phyloP scores from a whole-genome alignment of 164 flowering plant genomes.

The Platanus orientalis region DNA sequence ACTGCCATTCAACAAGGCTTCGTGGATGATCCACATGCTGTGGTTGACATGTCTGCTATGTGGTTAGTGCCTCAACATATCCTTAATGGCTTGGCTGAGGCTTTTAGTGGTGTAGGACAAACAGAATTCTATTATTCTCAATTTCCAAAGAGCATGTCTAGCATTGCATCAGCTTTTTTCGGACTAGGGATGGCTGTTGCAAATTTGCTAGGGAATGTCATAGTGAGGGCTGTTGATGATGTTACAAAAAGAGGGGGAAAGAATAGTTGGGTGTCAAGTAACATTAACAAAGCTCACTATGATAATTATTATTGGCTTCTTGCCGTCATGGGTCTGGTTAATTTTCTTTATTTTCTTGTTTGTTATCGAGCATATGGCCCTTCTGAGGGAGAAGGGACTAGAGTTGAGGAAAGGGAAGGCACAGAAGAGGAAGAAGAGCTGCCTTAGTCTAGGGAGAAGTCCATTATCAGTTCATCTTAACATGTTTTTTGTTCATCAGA shows the following conservation, averaged over 20 bases:
- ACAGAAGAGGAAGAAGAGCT: no score
- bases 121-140: slow-evolving; percentile 71
- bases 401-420: no score
- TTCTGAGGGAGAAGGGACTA: no score
- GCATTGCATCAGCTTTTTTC: slow-evolving; percentile 52
- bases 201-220: slow-evolving; percentile 43
- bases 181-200: slow-evolving; percentile 64
- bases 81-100: slow-evolving; percentile 71
- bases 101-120: slow-evolving; percentile 64
- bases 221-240: slow-evolving; percentile 36
- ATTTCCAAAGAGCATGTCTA: slow-evolving; percentile 78
- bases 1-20: slow-evolving; percentile 44
- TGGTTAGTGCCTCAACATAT: slow-evolving; percentile 70
- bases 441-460: no score
- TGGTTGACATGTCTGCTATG: slow-evolving; percentile 69
- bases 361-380: no score
- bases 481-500: no score
- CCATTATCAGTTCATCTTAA: no score
- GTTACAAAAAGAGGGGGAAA: slow-evolving; percentile 13
- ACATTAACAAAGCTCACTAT: no score
- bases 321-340: no score
- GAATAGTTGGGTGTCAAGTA: no score
- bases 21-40: slow-evolving; percentile 7
- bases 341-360: no score
- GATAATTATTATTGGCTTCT: no score